These are phyloP conservation scores for Aschersonia sp. DNA, from an alignment of 2,329 filamentous ascomycete species.

Conservation along the genomic window DNA sequence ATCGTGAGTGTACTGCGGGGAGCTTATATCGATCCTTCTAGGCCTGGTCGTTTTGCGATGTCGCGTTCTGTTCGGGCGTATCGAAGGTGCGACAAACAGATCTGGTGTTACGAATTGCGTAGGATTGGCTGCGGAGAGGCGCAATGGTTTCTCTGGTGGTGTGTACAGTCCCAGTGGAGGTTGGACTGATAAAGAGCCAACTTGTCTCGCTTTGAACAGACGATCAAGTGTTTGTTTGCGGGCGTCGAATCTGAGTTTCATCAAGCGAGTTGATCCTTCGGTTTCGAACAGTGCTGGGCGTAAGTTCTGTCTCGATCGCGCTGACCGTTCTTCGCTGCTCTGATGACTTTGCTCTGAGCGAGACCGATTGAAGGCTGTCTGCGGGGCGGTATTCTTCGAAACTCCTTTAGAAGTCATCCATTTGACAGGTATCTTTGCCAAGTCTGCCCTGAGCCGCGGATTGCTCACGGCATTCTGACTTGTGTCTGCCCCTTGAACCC, in stretches of 20 bases:
- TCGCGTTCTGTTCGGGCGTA: constrained; percentile 10
- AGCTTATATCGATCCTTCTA: constrained; percentile 29
- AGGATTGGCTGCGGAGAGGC: not conserved
- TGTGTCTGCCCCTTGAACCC: too few relatives aligned
- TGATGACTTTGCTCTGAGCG: not conserved
- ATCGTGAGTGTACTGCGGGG: constrained; percentile 35
- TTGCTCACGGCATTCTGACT: too few relatives aligned
- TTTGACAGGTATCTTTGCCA: not conserved
- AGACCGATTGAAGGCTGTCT: not conserved
- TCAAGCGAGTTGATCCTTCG: constrained; percentile 19
- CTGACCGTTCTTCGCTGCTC: not conserved
- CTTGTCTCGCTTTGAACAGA: constrained; percentile 26
- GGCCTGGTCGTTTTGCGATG: constrained; percentile 30
- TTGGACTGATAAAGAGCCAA: not conserved
- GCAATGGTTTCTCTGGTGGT: not conserved
- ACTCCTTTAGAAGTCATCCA: not conserved
- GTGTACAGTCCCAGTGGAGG: too few relatives aligned
- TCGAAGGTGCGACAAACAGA: not conserved
- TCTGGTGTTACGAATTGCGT: not conserved
- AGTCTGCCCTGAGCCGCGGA: not conserved
- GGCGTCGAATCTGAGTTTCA: constrained; percentile 27
- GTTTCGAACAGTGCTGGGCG: constrained; percentile 44
- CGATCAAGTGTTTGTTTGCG: constrained; percentile 41
- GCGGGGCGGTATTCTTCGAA: not conserved
- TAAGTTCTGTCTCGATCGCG: not conserved